These are phyloP conservation scores for Aspergillus avenaceus DNA, from an alignment of 495 filamentous ascomycete genomes.

Conservation along the genomic window DNA sequence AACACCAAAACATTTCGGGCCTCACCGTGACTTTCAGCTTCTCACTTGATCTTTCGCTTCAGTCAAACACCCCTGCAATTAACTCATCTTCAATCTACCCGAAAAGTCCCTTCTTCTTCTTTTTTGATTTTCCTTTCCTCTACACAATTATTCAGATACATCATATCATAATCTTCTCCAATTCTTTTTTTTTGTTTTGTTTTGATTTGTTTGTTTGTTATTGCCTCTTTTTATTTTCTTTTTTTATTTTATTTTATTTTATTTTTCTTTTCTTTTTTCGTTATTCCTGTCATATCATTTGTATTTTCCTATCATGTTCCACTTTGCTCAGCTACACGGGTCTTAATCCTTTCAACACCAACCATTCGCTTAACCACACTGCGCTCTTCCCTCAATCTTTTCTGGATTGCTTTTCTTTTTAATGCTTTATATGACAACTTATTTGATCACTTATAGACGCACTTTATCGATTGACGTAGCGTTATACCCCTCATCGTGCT, in stretches of 20 bases:
- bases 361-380: conserved; percentile 14
- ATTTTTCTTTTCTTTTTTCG: not conserved
- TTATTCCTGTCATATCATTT: not conserved
- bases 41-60: not conserved
- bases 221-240: not conserved
- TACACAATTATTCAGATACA: too few relatives aligned
- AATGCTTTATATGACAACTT: not conserved
- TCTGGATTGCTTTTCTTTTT: not conserved
- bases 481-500: not conserved
- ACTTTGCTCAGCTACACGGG: conserved; percentile 5
- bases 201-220: too few relatives aligned
- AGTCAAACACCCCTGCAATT: too few relatives aligned
- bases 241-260: not conserved
- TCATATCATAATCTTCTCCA: too few relatives aligned
- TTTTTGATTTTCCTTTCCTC: not conserved
- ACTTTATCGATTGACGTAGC: not conserved
- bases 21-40: conserved; percentile 29
- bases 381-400: too few relatives aligned
- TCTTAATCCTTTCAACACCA: conserved; percentile 11
- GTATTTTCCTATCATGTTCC: conserved; percentile 10
- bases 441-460: not conserved
- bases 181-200: too few relatives aligned
- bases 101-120: conserved; percentile 5
- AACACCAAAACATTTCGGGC: conserved; percentile 41
- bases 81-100: too few relatives aligned